Conservation (phyloP, 371 early-diverging fungal genomes). For the Saksenaea oblongispora region DNA sequence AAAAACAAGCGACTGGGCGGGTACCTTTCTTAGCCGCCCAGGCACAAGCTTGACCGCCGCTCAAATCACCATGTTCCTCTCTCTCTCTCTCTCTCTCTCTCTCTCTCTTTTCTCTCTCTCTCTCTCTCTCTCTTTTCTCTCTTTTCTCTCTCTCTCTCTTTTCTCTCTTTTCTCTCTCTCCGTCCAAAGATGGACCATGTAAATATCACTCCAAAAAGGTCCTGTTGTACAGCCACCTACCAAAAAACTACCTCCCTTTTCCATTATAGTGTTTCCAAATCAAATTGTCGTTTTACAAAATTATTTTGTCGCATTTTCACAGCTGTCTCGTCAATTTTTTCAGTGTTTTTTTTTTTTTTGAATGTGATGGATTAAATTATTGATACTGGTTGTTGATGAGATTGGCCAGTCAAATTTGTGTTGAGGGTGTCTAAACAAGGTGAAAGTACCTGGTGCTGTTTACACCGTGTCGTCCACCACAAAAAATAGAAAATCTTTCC, state of each 20-base stretch:
- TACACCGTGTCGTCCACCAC: too few relatives aligned
- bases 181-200: neutral
- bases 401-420: too few relatives aligned
- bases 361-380: too few relatives aligned
- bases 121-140: neutral
- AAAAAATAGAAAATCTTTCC: too few relatives aligned
- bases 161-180: neutral
- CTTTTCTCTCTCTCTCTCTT: neutral
- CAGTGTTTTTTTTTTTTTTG: too few relatives aligned
- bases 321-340: too few relatives aligned
- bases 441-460: too few relatives aligned
- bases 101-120: neutral
- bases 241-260: neutral
- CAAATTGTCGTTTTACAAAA: neutral
- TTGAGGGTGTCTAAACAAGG: too few relatives aligned
- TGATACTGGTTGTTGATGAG: too few relatives aligned
- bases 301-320: too few relatives aligned
- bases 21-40: constrained; percentile 19
- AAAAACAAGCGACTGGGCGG: constrained; percentile 46
- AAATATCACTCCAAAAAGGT: neutral
- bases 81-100: too few relatives aligned
- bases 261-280: neutral
- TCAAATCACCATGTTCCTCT: neutral
- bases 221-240: constrained; percentile 1
- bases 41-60: neutral